These are phyloP conservation scores for Penicillium concentricum DNA, from an alignment of 2,329 filamentous ascomycete species.

Conservation along the genomic window DNA sequence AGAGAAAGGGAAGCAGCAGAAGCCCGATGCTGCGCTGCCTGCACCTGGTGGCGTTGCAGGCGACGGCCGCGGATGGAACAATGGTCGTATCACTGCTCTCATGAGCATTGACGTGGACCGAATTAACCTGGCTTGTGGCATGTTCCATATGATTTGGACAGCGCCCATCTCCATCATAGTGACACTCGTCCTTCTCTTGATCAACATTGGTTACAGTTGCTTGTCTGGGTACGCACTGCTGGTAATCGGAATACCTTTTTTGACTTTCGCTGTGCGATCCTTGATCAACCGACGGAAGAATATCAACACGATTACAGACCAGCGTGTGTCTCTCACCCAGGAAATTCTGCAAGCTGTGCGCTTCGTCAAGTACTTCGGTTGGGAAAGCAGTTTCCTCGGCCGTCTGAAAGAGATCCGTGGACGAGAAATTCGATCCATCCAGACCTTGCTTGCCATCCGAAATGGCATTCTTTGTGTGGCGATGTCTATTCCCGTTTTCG, in stretches of 20 bases:
- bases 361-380: constrained; percentile 96
- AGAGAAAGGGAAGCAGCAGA: constrained; percentile 23
- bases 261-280: constrained; percentile 73
- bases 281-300: constrained; percentile 71
- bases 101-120: constrained; percentile 97
- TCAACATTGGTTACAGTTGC: constrained; percentile 89
- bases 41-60: constrained; percentile 53
- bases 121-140: constrained; percentile 79
- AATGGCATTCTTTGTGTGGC: constrained; percentile 83
- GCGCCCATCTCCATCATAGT: constrained; percentile 75
- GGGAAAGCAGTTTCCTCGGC: constrained; percentile 83
- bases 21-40: constrained; percentile 37
- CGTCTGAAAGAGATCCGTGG: constrained; percentile 71
- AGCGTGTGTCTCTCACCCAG: constrained; percentile 85
- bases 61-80: constrained; percentile 83
- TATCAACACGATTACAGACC: constrained; percentile 94
- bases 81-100: constrained; percentile 85
- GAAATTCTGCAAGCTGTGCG: constrained; percentile 88
- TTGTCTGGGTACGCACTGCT: constrained; percentile 84
- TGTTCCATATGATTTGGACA: constrained; percentile 92
- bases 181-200: constrained; percentile 73
- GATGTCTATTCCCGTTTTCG: constrained; percentile 84
- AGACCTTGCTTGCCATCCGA: constrained; percentile 75
- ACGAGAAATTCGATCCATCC: constrained; percentile 79
- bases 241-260: constrained; percentile 71